Percentiles rank a stretch among this genome's conserved stretches.
These are phyloP conservation scores for Aspergillus ochraceus DNA, from an alignment of 2,329 filamentous ascomycete species.

Conservation along the genomic window DNA sequence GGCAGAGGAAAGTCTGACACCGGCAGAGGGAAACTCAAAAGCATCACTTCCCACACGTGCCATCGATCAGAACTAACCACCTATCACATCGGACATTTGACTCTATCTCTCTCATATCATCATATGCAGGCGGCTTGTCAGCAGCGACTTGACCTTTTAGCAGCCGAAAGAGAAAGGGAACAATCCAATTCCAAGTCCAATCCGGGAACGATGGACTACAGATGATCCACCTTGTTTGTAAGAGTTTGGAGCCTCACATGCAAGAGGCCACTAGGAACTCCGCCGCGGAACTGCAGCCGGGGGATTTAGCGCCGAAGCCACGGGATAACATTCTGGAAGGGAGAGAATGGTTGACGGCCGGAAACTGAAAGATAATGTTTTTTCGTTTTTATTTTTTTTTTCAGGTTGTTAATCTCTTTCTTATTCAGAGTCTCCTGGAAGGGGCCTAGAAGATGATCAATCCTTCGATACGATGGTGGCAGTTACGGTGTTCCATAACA, in stretches of 20 bases:
- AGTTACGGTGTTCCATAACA: too few species aligned
- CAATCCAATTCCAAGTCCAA: neutral
- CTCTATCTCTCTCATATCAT: neutral
- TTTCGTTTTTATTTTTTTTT: too few species aligned
- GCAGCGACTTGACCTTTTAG: neutral
- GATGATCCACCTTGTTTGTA: constrained; percentile 3
- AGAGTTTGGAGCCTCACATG: constrained; percentile 8
- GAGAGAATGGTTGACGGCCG: neutral
- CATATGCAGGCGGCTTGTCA: neutral
- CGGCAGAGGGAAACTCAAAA: too few species aligned
- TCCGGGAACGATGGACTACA: neutral
- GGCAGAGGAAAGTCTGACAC: neutral
- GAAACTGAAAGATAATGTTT: neutral
- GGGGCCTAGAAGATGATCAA: neutral
- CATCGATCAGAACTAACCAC: neutral
- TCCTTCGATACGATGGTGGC: neutral
- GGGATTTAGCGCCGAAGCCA: constrained; percentile 7
- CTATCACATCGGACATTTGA: neutral
- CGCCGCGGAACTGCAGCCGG: constrained; percentile 8
- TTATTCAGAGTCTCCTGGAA: neutral
- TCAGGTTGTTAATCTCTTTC: too few species aligned
- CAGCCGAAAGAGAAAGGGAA: neutral
- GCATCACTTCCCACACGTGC: neutral
- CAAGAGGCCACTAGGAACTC: neutral
- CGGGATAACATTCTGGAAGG: constrained; percentile 7